Base-by-base conservation (phyloP, 73 alveolate species). In the Paramecium tetraurelia region DNA sequence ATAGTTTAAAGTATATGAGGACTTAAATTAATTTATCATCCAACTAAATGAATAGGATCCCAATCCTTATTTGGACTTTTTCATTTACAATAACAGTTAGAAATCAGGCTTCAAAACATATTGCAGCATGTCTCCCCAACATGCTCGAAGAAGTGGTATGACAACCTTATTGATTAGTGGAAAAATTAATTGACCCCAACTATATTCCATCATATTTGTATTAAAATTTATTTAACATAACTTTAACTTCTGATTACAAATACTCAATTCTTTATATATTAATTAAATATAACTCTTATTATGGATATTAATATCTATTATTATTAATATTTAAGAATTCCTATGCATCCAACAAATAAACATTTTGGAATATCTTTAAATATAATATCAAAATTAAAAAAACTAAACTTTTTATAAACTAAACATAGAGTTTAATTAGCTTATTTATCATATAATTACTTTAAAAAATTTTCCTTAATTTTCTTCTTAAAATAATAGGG, bases 1-100 rank as follows among this genome's bases (percentile, higher is more conserved):
- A 35, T 12, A 38, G 16, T 75, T 75, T 3, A 29, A 35, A 38
- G 33, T 75, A 29, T 75, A 75, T 75, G 68, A 75, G 21, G 59
- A 75, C 40, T 38, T 75, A 41, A 75, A 75, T 14, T 14, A 75
- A 21, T 75, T 75, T 41, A 75, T 75, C 14, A 9, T 22, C 20
- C 29, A 75, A 41, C 20, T 75, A 29, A 75, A 75, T 75, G 21
- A 75, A 33, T 75, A 75, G 59, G 58, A 75, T 38, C 87, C 87
- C 4, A 75, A 75, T 36, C 58, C 87, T 14, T 75, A 38, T 38
- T 75, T 75, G 14, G 87, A 75, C 46, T 75, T 75, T 16, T 75
- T 75, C 36, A 41, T 75, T 33, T 63, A 27, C 24, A 63, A 27
- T 31, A 63, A 24, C 27, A 27, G 24, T 63, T 12, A 21, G 35